Conservation (phyloP, 2,329 filamentous ascomycete genomes). For the Clarireedia homoeocarpa region DNA sequence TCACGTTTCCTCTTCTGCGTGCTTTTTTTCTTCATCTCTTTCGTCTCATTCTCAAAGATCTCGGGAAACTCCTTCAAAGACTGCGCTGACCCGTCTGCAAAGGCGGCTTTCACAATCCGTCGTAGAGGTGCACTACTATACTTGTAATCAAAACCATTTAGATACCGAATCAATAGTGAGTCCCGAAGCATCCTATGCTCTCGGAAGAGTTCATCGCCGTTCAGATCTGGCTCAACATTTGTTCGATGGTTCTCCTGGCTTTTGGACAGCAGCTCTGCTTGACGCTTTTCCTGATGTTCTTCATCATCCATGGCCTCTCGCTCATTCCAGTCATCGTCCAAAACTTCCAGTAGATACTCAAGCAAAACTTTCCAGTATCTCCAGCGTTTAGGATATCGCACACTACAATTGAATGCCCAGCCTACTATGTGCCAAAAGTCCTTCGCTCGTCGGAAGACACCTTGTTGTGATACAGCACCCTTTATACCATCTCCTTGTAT, state of each 20-base stretch:
- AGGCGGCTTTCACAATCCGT: conserved; percentile 56
- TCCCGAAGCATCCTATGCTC: conserved; percentile 36
- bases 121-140: neutral
- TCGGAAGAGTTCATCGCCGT: conserved; percentile 9
- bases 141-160: conserved; percentile 27
- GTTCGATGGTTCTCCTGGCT: too few species aligned
- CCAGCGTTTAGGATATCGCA: conserved; percentile 67
- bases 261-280: too few species aligned
- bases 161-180: conserved; percentile 51
- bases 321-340: conserved; percentile 63
- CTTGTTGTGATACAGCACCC: conserved; percentile 51
- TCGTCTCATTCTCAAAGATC: conserved; percentile 60
- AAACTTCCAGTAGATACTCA: conserved; percentile 66
- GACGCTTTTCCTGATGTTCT: neutral
- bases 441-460: conserved; percentile 68
- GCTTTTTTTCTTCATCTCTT: conserved; percentile 33
- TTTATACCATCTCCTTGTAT: conserved; percentile 39
- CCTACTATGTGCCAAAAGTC: conserved; percentile 87
- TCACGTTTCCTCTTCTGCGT: conserved; percentile 44
- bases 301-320: conserved; percentile 41
- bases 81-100: conserved; percentile 54
- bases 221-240: conserved; percentile 24
- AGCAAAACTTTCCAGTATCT: conserved; percentile 75
- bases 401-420: conserved; percentile 89
- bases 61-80: conserved; percentile 51